A percentile compares a stretch with the other conserved stretches of the same genome.
These are phyloP conservation scores for Hibiscus mutabilis DNA, from an alignment of 345 rosid species.

Conservation along the genomic window DNA sequence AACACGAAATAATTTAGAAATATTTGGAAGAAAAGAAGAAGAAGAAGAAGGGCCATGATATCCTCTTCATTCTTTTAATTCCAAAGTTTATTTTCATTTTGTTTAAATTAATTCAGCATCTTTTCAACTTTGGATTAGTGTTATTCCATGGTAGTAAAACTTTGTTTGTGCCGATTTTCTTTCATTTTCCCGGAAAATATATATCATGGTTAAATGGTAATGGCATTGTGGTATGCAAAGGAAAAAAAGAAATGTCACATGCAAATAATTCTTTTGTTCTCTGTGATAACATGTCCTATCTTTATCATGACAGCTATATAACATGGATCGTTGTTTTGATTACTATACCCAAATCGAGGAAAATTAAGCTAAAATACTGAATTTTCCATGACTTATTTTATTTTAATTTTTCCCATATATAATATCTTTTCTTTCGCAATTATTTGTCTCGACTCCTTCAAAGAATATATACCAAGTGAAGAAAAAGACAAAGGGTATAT, in stretches of 20 bases:
- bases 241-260: too few relatives aligned
- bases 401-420: not conserved
- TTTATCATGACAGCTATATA: conserved; percentile 24
- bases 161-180: not conserved
- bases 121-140: not conserved
- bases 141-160: not conserved
- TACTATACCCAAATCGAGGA: not conserved
- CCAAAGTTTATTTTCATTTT: conserved; percentile 1
- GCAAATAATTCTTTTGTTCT: too few relatives aligned
- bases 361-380: not conserved
- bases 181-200: not conserved
- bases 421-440: not conserved
- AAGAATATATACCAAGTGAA: conserved; percentile 5
- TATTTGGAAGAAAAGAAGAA: not conserved
- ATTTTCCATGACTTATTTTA: not conserved
- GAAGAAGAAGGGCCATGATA: not conserved
- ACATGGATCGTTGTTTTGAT: not conserved
- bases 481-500: conserved; percentile 13
- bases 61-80: not conserved
- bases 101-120: conserved; percentile 1
- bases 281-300: not conserved
- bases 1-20: not conserved
- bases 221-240: too few relatives aligned
- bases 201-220: not conserved
- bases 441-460: conserved; percentile 1